These are phyloP conservation scores for Andrographis paniculata DNA, from an alignment of 305 asterid species.

Conservation along the genomic window DNA sequence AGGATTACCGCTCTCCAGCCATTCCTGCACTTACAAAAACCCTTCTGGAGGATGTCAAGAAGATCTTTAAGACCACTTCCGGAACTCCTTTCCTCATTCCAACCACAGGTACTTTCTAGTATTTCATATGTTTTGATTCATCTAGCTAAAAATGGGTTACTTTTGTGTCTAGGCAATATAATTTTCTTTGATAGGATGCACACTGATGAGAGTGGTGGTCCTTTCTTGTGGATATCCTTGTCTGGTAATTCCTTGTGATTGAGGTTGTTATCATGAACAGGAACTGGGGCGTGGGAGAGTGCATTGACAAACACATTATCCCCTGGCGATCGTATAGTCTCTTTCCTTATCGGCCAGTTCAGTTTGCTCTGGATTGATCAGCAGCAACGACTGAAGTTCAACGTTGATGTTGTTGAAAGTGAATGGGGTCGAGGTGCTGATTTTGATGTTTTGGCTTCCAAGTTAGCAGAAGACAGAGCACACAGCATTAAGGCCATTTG, in stretches of 20 bases:
- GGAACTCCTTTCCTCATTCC: constrained; percentile 94
- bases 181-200: too few relatives aligned
- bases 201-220: too few relatives aligned
- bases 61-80: constrained; percentile 85
- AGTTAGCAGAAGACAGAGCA: constrained; percentile 59
- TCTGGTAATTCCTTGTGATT: not conserved
- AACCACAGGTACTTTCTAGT: constrained; percentile 72
- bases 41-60: constrained; percentile 82
- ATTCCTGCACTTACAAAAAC: constrained; percentile 77
- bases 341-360: constrained; percentile 93
- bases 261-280: constrained; percentile 33
- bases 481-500: constrained; percentile 94
- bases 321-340: constrained; percentile 79
- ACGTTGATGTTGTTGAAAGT: constrained; percentile 91
- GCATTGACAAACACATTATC: constrained; percentile 95
- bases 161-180: too few relatives aligned
- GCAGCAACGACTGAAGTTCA: constrained; percentile 84
- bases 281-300: constrained; percentile 99
- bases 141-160: too few relatives aligned
- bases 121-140: not conserved
- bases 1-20: constrained; percentile 94
- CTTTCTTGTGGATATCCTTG: not conserved
- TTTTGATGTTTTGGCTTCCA: constrained; percentile 70
- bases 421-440: constrained; percentile 96
- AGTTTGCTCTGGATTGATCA: constrained; percentile 99